Percentiles rank a stretch among this genome's conserved stretches.
phyloP scores from a whole-genome alignment of 2,329 filamentous ascomycete species.

The Fusarium concolor region DNA sequence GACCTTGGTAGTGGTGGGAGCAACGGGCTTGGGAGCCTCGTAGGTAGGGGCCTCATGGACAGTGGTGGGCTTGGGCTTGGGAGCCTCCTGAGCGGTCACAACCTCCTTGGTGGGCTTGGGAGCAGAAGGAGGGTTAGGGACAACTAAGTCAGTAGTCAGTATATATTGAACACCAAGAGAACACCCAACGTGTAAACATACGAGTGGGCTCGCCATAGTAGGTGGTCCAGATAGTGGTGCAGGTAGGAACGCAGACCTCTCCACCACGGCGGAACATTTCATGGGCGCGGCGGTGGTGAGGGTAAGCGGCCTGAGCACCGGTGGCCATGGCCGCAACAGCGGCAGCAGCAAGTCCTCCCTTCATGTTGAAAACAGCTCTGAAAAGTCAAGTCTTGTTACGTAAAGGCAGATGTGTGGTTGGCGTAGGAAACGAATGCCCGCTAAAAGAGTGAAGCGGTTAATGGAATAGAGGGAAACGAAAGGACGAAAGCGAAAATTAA shows the following conservation, averaged over 20 bases:
- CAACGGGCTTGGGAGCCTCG: constrained; percentile 29
- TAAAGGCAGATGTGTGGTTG: constrained; percentile 40
- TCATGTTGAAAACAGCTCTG: constrained; percentile 70
- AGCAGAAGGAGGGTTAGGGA: constrained; percentile 53
- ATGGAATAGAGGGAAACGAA: constrained; percentile 59
- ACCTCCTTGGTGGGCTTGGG: constrained; percentile 37
- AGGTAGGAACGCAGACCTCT: constrained; percentile 68
- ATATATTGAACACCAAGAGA: not conserved
- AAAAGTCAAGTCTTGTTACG: constrained; percentile 14
- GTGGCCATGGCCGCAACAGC: constrained; percentile 70
- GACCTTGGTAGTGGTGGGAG: constrained; percentile 52
- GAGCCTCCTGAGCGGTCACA: constrained; percentile 27
- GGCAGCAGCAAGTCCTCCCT: constrained; percentile 75
- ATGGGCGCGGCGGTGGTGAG: constrained; percentile 73
- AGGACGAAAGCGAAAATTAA: constrained; percentile 61
- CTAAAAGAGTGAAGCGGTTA: constrained; percentile 89
- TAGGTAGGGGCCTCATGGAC: constrained; percentile 22
- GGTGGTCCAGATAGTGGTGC: constrained; percentile 80
- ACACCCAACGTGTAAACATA: constrained; percentile 55
- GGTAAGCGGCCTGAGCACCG: constrained; percentile 65
- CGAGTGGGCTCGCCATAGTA: constrained; percentile 74
- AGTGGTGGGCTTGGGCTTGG: constrained; percentile 24
- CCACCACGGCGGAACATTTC: constrained; percentile 65
- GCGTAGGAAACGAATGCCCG: constrained; percentile 75
- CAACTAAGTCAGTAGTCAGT: constrained; percentile 49